These are phyloP conservation scores for Carex myosuroides DNA, from an alignment of 176 grass and related monocot genomes.

Conservation along the genomic window DNA sequence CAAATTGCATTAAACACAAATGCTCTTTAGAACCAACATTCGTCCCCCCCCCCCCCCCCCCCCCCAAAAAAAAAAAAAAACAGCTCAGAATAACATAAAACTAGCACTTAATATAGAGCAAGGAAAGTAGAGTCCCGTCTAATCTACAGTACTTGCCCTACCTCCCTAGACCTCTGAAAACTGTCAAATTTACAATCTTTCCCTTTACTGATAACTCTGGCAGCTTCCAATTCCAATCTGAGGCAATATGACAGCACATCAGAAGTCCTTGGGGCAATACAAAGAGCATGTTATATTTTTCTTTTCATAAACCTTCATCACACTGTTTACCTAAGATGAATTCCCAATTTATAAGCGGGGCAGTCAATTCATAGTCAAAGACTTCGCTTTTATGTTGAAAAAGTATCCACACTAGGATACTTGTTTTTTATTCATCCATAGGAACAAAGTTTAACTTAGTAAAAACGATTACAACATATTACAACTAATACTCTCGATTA, in stretches of 20 bases:
- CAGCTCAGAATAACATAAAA: too few relatives aligned
- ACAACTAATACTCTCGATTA: neutral
- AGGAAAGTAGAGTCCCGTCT: too few relatives aligned
- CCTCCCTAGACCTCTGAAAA: neutral
- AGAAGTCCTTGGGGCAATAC: neutral
- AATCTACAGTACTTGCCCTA: too few relatives aligned
- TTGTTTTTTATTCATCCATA: neutral
- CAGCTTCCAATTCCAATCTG: too few relatives aligned
- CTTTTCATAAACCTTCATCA: neutral
- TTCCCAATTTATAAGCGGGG: neutral
- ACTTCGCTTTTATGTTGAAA: neutral
- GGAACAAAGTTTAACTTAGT: neutral
- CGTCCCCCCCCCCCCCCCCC: too few relatives aligned
- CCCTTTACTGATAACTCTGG: neutral
- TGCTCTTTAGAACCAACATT: too few relatives aligned
- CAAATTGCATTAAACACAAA: too few relatives aligned
- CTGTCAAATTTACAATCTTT: neutral
- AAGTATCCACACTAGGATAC: neutral
- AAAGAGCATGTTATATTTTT: neutral
- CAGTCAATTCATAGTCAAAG: neutral
- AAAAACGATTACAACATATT: neutral
- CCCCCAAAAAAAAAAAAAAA: too few relatives aligned
- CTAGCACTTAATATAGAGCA: too few relatives aligned
- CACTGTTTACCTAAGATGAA: neutral
- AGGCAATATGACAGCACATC: too few relatives aligned